Percentiles rank a stretch among this genome's conserved stretches.
These are phyloP conservation scores for Insectozyma bohioensis DNA, from an alignment of 1,139 yeast genomes.

Conservation along the genomic window DNA sequence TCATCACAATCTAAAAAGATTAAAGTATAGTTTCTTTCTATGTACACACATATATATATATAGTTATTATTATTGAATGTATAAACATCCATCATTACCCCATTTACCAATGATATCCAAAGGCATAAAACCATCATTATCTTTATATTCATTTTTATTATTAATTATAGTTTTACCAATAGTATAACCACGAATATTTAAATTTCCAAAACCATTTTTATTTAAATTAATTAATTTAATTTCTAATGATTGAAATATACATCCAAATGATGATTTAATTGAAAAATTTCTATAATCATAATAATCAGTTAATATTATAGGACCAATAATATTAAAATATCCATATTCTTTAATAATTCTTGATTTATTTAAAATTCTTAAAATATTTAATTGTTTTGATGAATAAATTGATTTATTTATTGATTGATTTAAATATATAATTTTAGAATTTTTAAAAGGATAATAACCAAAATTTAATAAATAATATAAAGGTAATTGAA, in stretches of 20 bases:
- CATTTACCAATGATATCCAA: slow-evolving; percentile 53
- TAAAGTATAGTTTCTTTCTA: slow-evolving; percentile 10
- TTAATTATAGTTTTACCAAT: slow-evolving; percentile 49
- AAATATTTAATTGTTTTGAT: slow-evolving; percentile 34
- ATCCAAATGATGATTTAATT: slow-evolving; percentile 40
- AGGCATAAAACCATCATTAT: slow-evolving; percentile 64
- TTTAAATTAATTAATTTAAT: slow-evolving; percentile 41
- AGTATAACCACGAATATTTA: slow-evolving; percentile 63
- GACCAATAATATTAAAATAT: slow-evolving; percentile 51
- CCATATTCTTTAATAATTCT: slow-evolving; percentile 56
- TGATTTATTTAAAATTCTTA: slow-evolving; percentile 48
- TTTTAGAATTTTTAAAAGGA: slow-evolving; percentile 5
- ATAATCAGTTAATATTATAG: slow-evolving; percentile 56
- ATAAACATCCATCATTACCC: slow-evolving; percentile 76
- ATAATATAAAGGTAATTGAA: slow-evolving; percentile 1
- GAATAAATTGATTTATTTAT: slow-evolving; percentile 9
- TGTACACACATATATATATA: background rate
- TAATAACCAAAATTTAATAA: slow-evolving; percentile 6
- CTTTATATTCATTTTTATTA: slow-evolving; percentile 24
- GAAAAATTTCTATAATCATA: slow-evolving; percentile 56
- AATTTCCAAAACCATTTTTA: slow-evolving; percentile 44
- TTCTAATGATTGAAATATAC: slow-evolving; percentile 51
- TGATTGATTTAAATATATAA: slow-evolving; percentile 10
- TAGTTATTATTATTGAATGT: slow-evolving; percentile 23
- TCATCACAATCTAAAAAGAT: slow-evolving; percentile 6